Evolutionary conservation across 163 green algal genomes (phyloP), one percentile per base, ranked within the genome.

Genomic region (Volvox carteri): DNA sequence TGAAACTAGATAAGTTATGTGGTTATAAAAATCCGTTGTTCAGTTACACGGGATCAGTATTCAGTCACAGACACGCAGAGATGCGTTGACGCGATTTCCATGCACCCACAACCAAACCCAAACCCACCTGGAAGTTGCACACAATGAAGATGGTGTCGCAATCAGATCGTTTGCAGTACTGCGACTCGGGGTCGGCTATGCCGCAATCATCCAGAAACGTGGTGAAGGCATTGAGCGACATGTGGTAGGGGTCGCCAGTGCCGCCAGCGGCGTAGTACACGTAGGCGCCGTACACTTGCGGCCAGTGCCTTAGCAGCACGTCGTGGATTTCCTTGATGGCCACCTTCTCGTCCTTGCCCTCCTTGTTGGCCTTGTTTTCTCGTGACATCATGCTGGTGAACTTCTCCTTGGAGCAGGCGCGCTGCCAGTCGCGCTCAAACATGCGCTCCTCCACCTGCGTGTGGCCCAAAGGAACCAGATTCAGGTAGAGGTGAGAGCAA

Each of bases 61-160:
- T n/a, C n/a, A n/a, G n/a, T n/a, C n/a, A n/a, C n/a, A n/a, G n/a
- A n/a, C n/a, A n/a, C n/a, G n/a, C n/a, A n/a, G n/a, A n/a, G n/a
- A n/a, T n/a, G n/a, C n/a, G n/a, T n/a, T n/a, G n/a, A n/a, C n/a
- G 54, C 14, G 16, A 60, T 16, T 60, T 16, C 16, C 50, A 16
- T 65, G 54, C 70, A 35, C 25, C 9, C 39, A 56, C 70, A 12
- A 9, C 19, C 39, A 1, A 9, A 42, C 80, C 19, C 39, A 1
- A 9, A 42, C 80, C 74, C 78, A 86, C 78, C 58, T 93, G 91
- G 65, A 93, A 93, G 79, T 93, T 93, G 90, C 92, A 94, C 8
- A 95, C 92, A 75, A 97, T 97, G 94, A 97, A 97, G 37, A 96
- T 90, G 52, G 95, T 97, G 93, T 97, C 95, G 87, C 93, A 96